Evolutionary conservation across 108 stramenopile species (phyloP), one percentile per base, ranked within the genome.

Genomic region (Cafeteria roenbergensis): DNA sequence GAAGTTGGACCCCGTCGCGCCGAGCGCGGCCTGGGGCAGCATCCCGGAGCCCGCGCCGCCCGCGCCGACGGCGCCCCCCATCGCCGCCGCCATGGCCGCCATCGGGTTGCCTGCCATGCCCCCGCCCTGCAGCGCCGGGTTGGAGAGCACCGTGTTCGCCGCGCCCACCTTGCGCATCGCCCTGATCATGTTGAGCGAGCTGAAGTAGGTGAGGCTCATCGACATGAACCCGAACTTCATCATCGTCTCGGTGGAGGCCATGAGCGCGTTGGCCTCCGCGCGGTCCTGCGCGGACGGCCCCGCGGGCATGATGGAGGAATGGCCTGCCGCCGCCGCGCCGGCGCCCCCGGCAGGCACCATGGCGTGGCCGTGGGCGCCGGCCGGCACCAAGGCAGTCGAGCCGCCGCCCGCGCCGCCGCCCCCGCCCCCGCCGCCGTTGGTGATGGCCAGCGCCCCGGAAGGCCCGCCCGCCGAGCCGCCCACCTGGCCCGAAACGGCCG

Each of bases 191-290:
- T 90, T 90, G 35, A 90, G 72, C 24, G 81, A 78, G 63, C 79
- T 83, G 55, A 90, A 90, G 74, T 90, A 90, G 21, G 89, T 88
- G 74, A 90, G 75, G 31, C 77, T 82, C 89, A 90, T 90, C 65
- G 78, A 78, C 86, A 88, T 87, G 73, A 90, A 90, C 1, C 87
- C 87, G 63, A 90, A 90, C 73, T 90, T 88, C 87, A 90, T 87
- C 66, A 90, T 80, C 8, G 84, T 83, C 72, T 90, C 89, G 24
- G 89, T 88, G 24, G 82, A 84, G 70, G 85, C 82, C 77, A 88
- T 88, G 50, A 90, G 78, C 57, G 87, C 72, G 12, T 87, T 84
- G 42, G 87, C 87, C 65, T 90, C 83, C 56, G 71, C 48, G 71
- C 86, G 85, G 59, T 88, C 82, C 61, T 83, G 70, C 14, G 71